Base-by-base conservation (phyloP, 352 stramenopile genomes). In the Aphanomyces cochlioides region DNA sequence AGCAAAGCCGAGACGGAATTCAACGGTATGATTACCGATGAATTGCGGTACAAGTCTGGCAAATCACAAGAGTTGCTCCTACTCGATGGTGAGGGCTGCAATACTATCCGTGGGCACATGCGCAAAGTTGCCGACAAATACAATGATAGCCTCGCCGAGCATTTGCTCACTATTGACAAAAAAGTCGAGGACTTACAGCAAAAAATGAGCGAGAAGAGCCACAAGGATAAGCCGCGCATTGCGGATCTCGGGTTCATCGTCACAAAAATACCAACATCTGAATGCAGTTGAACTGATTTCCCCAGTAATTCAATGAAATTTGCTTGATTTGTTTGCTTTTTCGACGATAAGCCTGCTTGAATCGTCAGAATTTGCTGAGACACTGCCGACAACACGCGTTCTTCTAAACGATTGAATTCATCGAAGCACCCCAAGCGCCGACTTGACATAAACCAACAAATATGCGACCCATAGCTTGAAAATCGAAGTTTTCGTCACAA, bases 181-280 rank as follows among this genome's bases (percentile, higher is more conserved):
- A n/a, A n/a, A n/a, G n/a, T n/a, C n/a, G n/a, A n/a, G n/a, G n/a
- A n/a, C n/a, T n/a, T n/a, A n/a, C n/a, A n/a, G n/a, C n/a, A n/a
- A n/a, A n/a, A n/a, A n/a, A n/a, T n/a, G n/a, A n/a, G n/a, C n/a
- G n/a, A n/a, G n/a, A n/a, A n/a, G n/a, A n/a, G n/a, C n/a, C n/a
- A n/a, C n/a, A n/a, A n/a, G n/a, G n/a, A n/a, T n/a, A n/a, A n/a
- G n/a, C n/a, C n/a, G n/a, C n/a, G n/a, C n/a, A n/a, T n/a, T n/a
- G n/a, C n/a, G n/a, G n/a, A 99, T 34, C 96, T 96, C 40, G 98
- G 98, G 78, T 99, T 99, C 97, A 99, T 99, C 15, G 98, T 99
- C 40, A 99, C 97, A 78, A 99, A 99, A 66, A 99, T 99, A 34
- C 97, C 98, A 57, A 99, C 97, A 76, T 99, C 96, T 58, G 96